Base-by-base conservation (phyloP, 2,329 filamentous ascomycete species). In the Uncinocarpus reesii region DNA sequence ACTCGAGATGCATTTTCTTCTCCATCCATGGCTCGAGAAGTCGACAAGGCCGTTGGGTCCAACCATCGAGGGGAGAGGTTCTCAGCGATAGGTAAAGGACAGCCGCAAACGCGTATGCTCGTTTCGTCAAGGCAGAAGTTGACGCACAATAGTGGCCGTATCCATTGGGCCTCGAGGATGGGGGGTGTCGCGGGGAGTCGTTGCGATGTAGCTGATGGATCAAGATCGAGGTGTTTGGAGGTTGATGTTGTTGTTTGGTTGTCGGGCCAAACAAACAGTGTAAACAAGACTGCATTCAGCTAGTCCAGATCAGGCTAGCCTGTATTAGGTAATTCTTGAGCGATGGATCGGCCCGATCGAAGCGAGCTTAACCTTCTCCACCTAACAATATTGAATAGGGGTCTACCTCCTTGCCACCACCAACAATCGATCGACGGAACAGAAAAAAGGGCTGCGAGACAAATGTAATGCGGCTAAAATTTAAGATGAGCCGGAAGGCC, bases 1-100 rank as follows among this genome's bases (percentile, higher is more conserved):
- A 52, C 51, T 28, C 51, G 42, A 23, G n/a, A 37, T 7, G 40
- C n/a, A 26, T 52, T 52, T 21, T 52, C 51, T 20, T 52, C 47
- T 28, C 45, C 47, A 31, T 52, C 51, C 51, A 52, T 52, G 26
- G 16, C 34, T 32, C 29, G 11, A 26, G 37, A 8, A 4, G 3
- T 26, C 6, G 28, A 24, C 18, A 24, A n/a, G 18, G 34, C 16
- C 29, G 24, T 11, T 45, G 34, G 7, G 8, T 1, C 13, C 20
- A 11, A 31, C 24, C 32, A 37, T 46, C 18, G 20, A 29, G 10
- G 21, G 20, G n/a, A 3, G 35, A 13, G 11, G 7, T 23, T 8
- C 3, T 40, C 36, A 40, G 3, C n/a, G n/a, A n/a, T n/a, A n/a
- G n/a, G n/a, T n/a, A 40, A 24, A 24, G 21, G 2, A 4, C 21